These are phyloP conservation scores for Sindora glabra DNA, from an alignment of 306 rosid species.

Conservation along the genomic window DNA sequence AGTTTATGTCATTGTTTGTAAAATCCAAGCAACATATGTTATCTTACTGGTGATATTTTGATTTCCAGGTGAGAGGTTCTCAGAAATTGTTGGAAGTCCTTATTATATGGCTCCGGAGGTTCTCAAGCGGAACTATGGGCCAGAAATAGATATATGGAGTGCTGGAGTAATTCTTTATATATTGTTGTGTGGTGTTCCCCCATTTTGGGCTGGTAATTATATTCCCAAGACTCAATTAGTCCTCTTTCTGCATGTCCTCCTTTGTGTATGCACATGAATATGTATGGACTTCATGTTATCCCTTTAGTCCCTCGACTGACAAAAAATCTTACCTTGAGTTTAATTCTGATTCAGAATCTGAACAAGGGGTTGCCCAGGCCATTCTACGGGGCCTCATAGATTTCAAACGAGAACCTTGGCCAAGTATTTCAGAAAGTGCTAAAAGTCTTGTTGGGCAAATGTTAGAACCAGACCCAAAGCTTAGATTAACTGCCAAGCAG, in stretches of 20 bases:
- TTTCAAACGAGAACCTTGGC: conserved; percentile 98
- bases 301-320: background rate
- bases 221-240: background rate
- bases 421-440: conserved; percentile 87
- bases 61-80: conserved; percentile 72
- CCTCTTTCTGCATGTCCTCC: background rate
- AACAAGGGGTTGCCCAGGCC: conserved; percentile 99
- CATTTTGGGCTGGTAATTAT: conserved; percentile 97
- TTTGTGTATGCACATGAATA: background rate
- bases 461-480: conserved; percentile 99
- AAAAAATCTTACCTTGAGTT: conserved; percentile 11
- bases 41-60: background rate
- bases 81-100: conserved; percentile 99
- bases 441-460: conserved; percentile 91
- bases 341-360: conserved; percentile 71
- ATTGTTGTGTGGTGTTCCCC: conserved; percentile 95
- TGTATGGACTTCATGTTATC: background rate
- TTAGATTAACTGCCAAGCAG: conserved; percentile 92
- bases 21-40: background rate
- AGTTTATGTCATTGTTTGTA: background rate
- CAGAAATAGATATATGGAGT: conserved; percentile 99
- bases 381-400: conserved; percentile 94
- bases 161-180: conserved; percentile 98
- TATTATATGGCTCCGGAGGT: conserved; percentile 99
- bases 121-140: conserved; percentile 90